Conservation (phyloP, 352 stramenopile genomes). For the Pythium dissimile region DNA sequence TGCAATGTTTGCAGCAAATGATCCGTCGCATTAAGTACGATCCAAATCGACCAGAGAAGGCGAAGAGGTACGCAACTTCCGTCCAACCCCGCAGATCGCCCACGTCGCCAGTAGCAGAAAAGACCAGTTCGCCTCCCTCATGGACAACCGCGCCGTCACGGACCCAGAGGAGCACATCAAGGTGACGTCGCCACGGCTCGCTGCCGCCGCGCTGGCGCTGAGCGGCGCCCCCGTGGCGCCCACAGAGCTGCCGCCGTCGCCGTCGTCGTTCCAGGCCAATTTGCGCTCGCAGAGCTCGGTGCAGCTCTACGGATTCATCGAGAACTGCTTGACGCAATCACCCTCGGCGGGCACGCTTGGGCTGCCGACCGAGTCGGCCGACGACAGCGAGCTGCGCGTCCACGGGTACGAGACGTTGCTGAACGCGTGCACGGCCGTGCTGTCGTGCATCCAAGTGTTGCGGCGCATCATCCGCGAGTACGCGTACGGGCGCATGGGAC, state of each 20-base stretch:
- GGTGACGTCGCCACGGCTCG: slow-evolving; percentile 2
- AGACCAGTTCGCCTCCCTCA: background rate
- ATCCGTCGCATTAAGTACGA: slow-evolving; percentile 14
- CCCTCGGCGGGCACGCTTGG: slow-evolving; percentile 17
- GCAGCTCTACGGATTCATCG: slow-evolving; percentile 80
- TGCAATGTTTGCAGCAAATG: background rate
- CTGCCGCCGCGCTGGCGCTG: background rate
- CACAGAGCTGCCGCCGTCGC: slow-evolving; percentile 12
- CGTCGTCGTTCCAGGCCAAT: slow-evolving; percentile 22
- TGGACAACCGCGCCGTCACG: slow-evolving; percentile 12
- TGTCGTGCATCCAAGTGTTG: slow-evolving; percentile 71
- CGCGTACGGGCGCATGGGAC: slow-evolving; percentile 73
- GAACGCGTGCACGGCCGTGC: slow-evolving; percentile 60
- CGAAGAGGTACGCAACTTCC: background rate
- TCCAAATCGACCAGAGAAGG: slow-evolving; percentile 6
- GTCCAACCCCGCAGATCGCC: background rate
- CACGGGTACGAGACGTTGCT: slow-evolving; percentile 73
- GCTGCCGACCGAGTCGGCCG: slow-evolving; percentile 36
- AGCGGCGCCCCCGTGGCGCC: background rate
- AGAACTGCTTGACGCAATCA: slow-evolving; percentile 40
- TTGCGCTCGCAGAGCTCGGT: slow-evolving; percentile 78
- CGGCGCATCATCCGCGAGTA: slow-evolving; percentile 86
- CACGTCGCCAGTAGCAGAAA: no score
- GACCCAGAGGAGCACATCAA: background rate
- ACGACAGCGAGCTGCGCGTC: slow-evolving; percentile 68